Evolutionary conservation across 208 protist genomes (phyloP).

Genomic region (Vickermania spadyakhi): DNA sequence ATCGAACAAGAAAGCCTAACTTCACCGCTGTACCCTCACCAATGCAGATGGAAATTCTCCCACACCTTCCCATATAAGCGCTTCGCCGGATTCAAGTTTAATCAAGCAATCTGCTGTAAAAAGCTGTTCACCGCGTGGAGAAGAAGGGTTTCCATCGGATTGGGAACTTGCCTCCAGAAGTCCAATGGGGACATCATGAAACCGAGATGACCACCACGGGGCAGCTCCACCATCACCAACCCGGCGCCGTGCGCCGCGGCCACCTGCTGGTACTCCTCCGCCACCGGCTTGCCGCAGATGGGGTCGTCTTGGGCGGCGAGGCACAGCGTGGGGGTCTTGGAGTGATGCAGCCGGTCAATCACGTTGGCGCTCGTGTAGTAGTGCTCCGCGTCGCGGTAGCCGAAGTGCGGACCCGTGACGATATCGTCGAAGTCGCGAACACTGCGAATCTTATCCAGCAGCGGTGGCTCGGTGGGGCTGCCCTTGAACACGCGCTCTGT

Average conservation of each 20-base stretch:
- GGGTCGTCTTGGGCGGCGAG: slow-evolving; percentile 36
- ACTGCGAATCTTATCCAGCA: slow-evolving; percentile 5
- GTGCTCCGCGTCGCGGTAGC: slow-evolving; percentile 14
- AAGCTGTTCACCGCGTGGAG: slow-evolving; percentile 8
- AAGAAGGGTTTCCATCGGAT: slow-evolving; percentile 40
- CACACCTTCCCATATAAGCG: too few relatives aligned
- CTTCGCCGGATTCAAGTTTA: too few relatives aligned
- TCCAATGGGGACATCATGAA: slow-evolving; percentile 28
- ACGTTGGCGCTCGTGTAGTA: slow-evolving; percentile 30
- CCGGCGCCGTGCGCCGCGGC: slow-evolving; percentile 13
- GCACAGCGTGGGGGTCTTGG: slow-evolving; percentile 29
- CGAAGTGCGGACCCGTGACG: slow-evolving; percentile 27
- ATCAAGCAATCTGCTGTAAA: too few relatives aligned
- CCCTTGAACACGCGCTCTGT: slow-evolving; percentile 10
- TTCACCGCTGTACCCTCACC: too few relatives aligned
- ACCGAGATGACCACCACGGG: slow-evolving; percentile 45
- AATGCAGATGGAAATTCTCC: too few relatives aligned
- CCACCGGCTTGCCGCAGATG: slow-evolving; percentile 22
- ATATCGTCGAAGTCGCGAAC: slow-evolving; percentile 16
- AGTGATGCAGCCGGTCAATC: slow-evolving; percentile 21
- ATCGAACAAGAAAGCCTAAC: too few relatives aligned
- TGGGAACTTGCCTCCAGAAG: slow-evolving; percentile 13
- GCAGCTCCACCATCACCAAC: slow-evolving; percentile 39
- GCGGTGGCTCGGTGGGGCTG: background rate
- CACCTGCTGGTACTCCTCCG: slow-evolving; percentile 16